Conservation (phyloP, 257 asterid species). For the Solanum gracilifrons region DNA sequence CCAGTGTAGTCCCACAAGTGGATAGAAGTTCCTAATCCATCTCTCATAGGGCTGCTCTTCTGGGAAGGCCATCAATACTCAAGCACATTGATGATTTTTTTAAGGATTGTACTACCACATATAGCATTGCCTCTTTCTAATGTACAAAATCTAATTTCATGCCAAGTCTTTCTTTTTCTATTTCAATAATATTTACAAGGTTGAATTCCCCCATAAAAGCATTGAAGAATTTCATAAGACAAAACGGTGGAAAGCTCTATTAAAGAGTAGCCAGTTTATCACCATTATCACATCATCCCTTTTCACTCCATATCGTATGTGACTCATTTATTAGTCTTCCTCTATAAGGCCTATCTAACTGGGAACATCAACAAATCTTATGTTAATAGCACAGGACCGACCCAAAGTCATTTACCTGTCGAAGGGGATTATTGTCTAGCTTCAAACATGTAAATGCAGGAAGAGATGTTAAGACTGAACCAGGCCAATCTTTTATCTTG, state of each 20-base stretch:
- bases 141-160: background rate
- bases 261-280: background rate
- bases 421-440: slow-evolving; percentile 75
- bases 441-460: slow-evolving; percentile 77
- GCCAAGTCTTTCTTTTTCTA: background rate
- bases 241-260: background rate
- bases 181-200: background rate
- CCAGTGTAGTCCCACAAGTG: background rate
- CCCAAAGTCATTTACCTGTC: slow-evolving; percentile 36
- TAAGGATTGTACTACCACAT: background rate
- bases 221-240: background rate
- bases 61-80: background rate
- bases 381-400: background rate
- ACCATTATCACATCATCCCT: background rate
- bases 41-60: background rate
- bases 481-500: slow-evolving; percentile 88
- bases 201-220: background rate
- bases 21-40: background rate
- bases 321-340: background rate
- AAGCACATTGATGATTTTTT: background rate
- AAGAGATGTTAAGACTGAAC: slow-evolving; percentile 51
- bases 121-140: background rate
- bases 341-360: background rate
- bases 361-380: background rate
- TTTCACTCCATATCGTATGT: background rate